Conservation (phyloP, 345 rosid genomes). For the Draba incana region DNA sequence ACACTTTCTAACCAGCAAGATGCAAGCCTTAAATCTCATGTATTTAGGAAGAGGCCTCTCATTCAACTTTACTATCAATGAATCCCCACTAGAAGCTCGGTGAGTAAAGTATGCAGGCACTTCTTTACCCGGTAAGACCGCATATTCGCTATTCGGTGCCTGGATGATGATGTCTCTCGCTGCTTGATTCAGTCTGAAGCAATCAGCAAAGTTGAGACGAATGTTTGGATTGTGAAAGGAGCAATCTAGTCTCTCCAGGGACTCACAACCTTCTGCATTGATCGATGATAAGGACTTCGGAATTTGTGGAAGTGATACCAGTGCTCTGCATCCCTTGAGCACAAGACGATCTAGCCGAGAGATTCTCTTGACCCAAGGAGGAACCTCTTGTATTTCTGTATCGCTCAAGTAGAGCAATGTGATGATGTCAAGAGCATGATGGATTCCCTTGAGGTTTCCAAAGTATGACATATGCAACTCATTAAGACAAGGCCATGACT, state of each 20-base stretch:
- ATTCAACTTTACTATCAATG: no score
- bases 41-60: no score
- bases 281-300: background rate
- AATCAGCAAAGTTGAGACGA: background rate
- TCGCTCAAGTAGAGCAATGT: background rate
- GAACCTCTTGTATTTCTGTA: background rate
- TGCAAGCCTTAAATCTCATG: background rate
- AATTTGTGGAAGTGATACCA: conserved; percentile 8
- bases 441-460: background rate
- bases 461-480: background rate
- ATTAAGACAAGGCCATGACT: background rate
- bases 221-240: background rate
- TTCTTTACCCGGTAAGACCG: background rate
- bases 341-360: background rate
- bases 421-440: background rate
- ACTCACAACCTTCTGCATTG: background rate
- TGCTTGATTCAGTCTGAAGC: conserved; percentile 10
- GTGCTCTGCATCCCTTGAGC: background rate
- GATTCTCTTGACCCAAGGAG: background rate
- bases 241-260: conserved; percentile 1
- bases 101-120: background rate
- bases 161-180: background rate
- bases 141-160: background rate
- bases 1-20: background rate
- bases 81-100: no score